These are phyloP conservation scores for Eimeria brunetti DNA, from an alignment of 169 alveolate species.

Conservation along the genomic window DNA sequence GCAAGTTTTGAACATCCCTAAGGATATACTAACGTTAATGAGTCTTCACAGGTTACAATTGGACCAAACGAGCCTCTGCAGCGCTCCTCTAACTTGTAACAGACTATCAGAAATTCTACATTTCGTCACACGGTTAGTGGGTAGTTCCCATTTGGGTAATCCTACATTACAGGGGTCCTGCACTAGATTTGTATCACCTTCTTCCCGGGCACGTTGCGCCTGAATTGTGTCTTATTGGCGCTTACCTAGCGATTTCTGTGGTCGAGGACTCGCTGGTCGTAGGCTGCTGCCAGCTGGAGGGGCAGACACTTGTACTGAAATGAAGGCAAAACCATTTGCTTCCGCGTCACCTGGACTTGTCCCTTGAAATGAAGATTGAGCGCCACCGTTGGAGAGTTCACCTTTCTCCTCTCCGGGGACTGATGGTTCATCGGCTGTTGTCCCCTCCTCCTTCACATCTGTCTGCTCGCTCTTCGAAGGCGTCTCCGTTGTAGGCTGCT, in stretches of 20 bases:
- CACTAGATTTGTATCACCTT: no score
- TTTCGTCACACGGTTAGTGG: no score
- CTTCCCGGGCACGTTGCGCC: no score
- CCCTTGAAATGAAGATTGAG: not conserved
- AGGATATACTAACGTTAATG: not conserved
- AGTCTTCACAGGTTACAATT: not conserved
- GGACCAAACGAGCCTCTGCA: no score
- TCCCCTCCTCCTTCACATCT: not conserved
- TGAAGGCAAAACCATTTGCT: not conserved
- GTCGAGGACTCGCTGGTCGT: not conserved
- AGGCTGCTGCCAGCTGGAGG: not conserved
- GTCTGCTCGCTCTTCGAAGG: not conserved
- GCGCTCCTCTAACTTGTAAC: no score
- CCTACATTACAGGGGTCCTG: no score
- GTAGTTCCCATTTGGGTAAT: no score
- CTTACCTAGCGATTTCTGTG: slow-evolving; percentile 12
- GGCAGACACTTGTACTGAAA: slow-evolving; percentile 5
- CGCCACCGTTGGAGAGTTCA: not conserved
- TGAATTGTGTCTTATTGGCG: not conserved
- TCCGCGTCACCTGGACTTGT: not conserved
- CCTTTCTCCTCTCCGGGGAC: not conserved
- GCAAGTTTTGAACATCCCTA: not conserved
- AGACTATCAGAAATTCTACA: no score
- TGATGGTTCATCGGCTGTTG: not conserved
- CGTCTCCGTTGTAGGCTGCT: not conserved